Conservation (phyloP, 495 filamentous ascomycete species). For the Halenospora varia region DNA sequence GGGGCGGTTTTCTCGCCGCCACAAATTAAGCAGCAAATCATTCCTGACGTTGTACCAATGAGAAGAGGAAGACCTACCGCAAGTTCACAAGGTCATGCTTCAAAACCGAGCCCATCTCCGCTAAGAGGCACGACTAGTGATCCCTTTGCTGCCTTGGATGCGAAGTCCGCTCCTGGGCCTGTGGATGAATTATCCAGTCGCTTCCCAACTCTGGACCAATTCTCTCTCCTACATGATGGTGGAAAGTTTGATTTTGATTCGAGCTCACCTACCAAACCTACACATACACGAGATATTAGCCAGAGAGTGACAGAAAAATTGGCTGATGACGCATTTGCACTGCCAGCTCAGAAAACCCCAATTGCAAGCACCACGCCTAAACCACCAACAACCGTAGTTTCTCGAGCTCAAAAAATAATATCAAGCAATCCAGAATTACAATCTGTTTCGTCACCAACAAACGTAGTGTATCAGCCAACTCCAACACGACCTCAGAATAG, state of each 20-base stretch:
- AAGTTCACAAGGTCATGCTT: slow-evolving; percentile 29
- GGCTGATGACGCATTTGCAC: slow-evolving; percentile 82
- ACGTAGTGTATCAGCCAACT: slow-evolving; percentile 53
- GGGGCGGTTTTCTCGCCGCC: slow-evolving; percentile 68
- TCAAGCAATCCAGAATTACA: slow-evolving; percentile 49
- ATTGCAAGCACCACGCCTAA: slow-evolving; percentile 31
- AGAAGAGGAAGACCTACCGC: slow-evolving; percentile 77
- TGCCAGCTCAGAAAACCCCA: slow-evolving; percentile 22
- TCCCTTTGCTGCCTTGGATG: slow-evolving; percentile 86
- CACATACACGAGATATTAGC: slow-evolving; percentile 58
- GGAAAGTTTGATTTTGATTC: slow-evolving; percentile 84
- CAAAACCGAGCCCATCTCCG: slow-evolving; percentile 72
- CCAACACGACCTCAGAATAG: slow-evolving; percentile 42
- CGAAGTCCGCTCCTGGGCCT: slow-evolving; percentile 46
- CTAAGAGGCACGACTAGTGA: slow-evolving; percentile 67
- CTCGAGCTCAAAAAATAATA: slow-evolving; percentile 48
- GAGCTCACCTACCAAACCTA: slow-evolving; percentile 36
- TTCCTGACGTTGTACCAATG: slow-evolving; percentile 95
- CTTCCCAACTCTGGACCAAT: slow-evolving; percentile 92
- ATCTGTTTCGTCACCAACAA: slow-evolving; percentile 41
- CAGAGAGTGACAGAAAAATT: slow-evolving; percentile 76
- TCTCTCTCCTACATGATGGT: slow-evolving; percentile 84
- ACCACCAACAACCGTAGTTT: slow-evolving; percentile 38
- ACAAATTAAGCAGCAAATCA: slow-evolving; percentile 60
- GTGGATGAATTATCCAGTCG: slow-evolving; percentile 77